Percentiles rank a stretch among this genome's conserved stretches.
Conservation (phyloP, 306 rosid species). For the Mimosa bimucronata region DNA sequence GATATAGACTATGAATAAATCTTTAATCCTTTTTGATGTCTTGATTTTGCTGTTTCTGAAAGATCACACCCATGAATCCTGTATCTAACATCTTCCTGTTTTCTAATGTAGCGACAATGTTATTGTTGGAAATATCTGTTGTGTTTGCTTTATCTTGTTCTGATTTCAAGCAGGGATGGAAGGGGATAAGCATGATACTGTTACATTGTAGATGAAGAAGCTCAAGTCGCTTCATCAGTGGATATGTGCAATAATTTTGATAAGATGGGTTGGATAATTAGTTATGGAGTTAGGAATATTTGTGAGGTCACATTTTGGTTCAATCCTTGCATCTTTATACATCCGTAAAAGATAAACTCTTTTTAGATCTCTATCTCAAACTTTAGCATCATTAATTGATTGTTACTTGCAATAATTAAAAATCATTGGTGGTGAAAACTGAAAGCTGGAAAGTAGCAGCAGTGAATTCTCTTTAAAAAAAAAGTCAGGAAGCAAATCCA, state of each 20-base stretch:
- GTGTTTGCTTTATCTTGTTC: not conserved
- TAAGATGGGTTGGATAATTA: not conserved
- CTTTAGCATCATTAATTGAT: conserved; percentile 7
- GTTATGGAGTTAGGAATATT: conserved; percentile 32
- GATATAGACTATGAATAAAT: conserved; percentile 21
- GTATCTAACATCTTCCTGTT: too few relatives aligned
- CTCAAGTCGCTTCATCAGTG: not conserved
- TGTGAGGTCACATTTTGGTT: conserved; percentile 32
- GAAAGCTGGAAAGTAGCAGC: not conserved
- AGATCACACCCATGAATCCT: too few relatives aligned
- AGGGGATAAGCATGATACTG: not conserved
- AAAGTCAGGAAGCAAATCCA: not conserved
- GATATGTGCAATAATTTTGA: conserved; percentile 15
- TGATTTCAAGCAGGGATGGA: conserved; percentile 4
- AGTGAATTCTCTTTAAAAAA: not conserved
- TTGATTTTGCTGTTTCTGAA: conserved; percentile 27
- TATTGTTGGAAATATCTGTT: not conserved
- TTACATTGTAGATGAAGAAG: not conserved
- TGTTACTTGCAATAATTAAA: not conserved
- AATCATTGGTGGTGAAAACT: not conserved
- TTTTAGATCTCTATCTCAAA: conserved; percentile 25
- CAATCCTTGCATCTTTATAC: conserved; percentile 22
- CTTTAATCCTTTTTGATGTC: conserved; percentile 26
- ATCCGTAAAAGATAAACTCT: not conserved
- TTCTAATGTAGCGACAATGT: too few relatives aligned